A percentile compares a stretch with the other conserved stretches of the same genome.
phyloP scores from a whole-genome alignment of 192 early-diverging fungal species.

The Mortierella alpina region DNA sequence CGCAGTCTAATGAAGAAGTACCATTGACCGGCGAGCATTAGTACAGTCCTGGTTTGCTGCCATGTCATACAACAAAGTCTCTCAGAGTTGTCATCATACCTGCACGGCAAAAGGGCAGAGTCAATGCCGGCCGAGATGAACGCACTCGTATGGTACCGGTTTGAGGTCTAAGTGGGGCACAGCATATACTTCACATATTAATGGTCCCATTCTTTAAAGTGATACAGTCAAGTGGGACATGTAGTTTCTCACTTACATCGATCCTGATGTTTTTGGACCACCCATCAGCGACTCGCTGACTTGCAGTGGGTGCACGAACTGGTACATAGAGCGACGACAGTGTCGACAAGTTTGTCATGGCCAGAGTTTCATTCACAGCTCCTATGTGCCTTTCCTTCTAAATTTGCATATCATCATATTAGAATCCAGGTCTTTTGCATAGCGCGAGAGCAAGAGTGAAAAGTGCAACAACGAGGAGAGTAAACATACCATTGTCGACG shows the following conservation, averaged over 20 bases:
- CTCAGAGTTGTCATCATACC: conserved; percentile 22
- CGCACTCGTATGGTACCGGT: conserved; percentile 66
- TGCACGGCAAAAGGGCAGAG: conserved; percentile 55
- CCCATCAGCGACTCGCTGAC: conserved; percentile 15
- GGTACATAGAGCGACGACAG: conserved; percentile 66
- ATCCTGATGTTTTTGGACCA: conserved; percentile 49
- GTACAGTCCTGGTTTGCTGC: neutral
- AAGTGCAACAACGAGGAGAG: neutral
- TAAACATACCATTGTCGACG: conserved; percentile 16
- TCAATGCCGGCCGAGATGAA: conserved; percentile 66
- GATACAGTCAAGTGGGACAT: neutral
- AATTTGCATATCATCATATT: neutral
- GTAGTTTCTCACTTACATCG: conserved; percentile 45
- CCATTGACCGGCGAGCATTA: neutral
- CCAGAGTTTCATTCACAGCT: conserved; percentile 53
- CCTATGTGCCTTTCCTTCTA: conserved; percentile 48
- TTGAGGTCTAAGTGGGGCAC: conserved; percentile 18
- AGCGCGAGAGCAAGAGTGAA: neutral
- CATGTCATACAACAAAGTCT: neutral
- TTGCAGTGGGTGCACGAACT: conserved; percentile 48
- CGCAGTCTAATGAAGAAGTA: conserved; percentile 25
- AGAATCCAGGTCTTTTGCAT: neutral
- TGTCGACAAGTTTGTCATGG: conserved; percentile 50
- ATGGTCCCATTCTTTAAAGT: neutral
- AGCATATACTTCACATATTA: neutral